These are phyloP conservation scores for Aspergillus tubingensis DNA, from an alignment of 2,329 filamentous ascomycete species.

Conservation along the genomic window DNA sequence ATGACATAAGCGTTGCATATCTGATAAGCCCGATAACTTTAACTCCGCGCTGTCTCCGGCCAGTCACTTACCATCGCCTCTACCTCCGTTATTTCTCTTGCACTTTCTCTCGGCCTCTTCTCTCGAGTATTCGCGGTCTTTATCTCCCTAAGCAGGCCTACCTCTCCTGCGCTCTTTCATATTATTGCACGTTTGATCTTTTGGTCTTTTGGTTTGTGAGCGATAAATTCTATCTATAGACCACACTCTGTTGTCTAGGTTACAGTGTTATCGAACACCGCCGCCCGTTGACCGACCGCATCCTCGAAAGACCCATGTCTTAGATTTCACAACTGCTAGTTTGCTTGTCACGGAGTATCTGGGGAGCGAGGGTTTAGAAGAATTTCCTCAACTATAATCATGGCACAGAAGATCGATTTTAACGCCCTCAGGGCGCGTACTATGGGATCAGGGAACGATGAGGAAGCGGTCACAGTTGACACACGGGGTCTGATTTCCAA, in stretches of 20 bases:
- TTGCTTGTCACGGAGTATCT: background rate
- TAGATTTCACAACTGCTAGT: background rate
- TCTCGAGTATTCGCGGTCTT: background rate
- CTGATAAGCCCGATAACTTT: constrained; percentile 4
- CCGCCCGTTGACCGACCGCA: background rate
- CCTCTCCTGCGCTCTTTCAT: background rate
- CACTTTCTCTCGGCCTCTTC: background rate
- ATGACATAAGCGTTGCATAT: background rate
- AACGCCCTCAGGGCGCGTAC: constrained; percentile 80
- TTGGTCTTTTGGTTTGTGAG: background rate
- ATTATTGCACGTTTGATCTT: background rate
- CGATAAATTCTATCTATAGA: background rate
- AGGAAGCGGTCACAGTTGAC: constrained; percentile 97
- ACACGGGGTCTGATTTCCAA: constrained; percentile 97
- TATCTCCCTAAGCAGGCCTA: background rate
- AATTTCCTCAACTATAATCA: constrained; percentile 35
- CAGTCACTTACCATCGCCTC: background rate
- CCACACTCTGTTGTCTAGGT: background rate
- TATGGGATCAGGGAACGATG: constrained; percentile 80
- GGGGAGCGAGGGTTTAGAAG: background rate
- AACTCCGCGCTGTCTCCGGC: constrained; percentile 8
- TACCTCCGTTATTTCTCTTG: no score
- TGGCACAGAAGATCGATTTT: constrained; percentile 70
- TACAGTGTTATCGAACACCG: background rate
- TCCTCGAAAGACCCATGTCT: background rate